These are phyloP conservation scores for Apophysomyces ossiformis DNA, from an alignment of 371 early-diverging fungal species.

Conservation along the genomic window DNA sequence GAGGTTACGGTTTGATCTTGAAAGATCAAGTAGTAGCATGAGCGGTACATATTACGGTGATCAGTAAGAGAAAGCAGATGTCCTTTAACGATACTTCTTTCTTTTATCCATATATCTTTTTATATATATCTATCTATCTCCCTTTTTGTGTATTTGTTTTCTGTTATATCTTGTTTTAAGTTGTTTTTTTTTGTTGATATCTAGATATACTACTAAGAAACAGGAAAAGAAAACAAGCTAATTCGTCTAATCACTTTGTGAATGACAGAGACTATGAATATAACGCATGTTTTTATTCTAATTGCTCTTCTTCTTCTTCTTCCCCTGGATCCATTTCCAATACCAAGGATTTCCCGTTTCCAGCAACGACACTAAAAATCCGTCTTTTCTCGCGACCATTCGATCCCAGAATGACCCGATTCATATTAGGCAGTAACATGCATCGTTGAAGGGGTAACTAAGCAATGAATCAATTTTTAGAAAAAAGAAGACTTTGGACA, in stretches of 20 bases:
- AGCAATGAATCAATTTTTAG: not conserved
- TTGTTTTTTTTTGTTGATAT: too few species aligned
- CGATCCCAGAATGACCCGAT: slow-evolving; percentile 16
- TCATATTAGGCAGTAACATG: slow-evolving; percentile 18
- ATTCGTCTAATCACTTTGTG: too few species aligned
- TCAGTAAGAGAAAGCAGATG: slow-evolving; percentile 3
- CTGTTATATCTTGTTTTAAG: not conserved
- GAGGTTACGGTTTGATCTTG: slow-evolving; percentile 40
- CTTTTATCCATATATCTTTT: not conserved
- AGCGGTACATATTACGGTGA: slow-evolving; percentile 22
- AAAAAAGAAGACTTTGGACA: not conserved
- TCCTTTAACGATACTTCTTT: not conserved
- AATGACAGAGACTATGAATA: too few species aligned
- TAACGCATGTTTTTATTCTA: too few species aligned
- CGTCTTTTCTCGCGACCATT: slow-evolving; percentile 18
- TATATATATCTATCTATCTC: not conserved
- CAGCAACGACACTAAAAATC: slow-evolving; percentile 15
- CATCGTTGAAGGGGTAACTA: slow-evolving; percentile 12
- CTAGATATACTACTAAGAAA: too few species aligned
- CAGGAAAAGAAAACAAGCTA: too few species aligned
- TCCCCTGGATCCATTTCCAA: slow-evolving; percentile 17
- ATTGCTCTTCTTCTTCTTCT: slow-evolving; percentile 5
- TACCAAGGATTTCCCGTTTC: slow-evolving; percentile 15
- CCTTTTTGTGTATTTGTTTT: not conserved
- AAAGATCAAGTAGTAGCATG: slow-evolving; percentile 37